Evolutionary conservation across 352 stramenopile genomes (phyloP).

Genomic region (Phytophthora ohioensis): DNA sequence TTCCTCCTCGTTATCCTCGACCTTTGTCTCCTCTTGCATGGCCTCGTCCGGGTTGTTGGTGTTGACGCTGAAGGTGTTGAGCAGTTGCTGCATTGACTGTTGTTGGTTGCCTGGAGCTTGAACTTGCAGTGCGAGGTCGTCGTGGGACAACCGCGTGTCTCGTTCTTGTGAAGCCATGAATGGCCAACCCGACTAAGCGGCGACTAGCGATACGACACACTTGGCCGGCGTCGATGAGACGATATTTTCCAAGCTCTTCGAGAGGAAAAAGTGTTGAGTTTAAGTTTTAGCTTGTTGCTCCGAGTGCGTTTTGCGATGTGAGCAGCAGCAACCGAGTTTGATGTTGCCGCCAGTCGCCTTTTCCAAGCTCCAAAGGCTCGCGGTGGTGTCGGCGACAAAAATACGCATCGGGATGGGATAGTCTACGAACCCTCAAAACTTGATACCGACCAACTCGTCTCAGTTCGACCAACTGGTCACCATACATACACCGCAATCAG

Average conservation of each 20-base stretch:
- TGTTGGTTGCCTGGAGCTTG: slow-evolving; percentile 1
- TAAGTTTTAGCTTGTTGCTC: background rate
- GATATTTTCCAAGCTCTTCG: too few relatives aligned
- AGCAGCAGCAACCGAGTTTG: background rate
- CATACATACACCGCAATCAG: too few relatives aligned
- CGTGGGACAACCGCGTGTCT: slow-evolving; percentile 23
- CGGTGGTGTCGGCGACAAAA: slow-evolving; percentile 25
- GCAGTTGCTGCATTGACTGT: slow-evolving; percentile 14
- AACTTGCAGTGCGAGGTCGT: slow-evolving; percentile 24
- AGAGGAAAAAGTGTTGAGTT: background rate
- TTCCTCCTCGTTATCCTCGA: slow-evolving; percentile 4
- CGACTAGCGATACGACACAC: slow-evolving; percentile 2
- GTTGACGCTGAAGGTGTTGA: background rate
- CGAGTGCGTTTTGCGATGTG: slow-evolving; percentile 25
- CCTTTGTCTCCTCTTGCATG: slow-evolving; percentile 9
- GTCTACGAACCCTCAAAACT: slow-evolving; percentile 6
- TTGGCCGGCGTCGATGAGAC: background rate
- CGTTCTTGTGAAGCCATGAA: slow-evolving; percentile 21
- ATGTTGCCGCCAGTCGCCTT: background rate
- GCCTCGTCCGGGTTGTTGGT: background rate
- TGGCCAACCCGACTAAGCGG: background rate
- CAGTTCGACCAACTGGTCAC: too few relatives aligned
- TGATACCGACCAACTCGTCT: too few relatives aligned
- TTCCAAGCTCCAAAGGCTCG: slow-evolving; percentile 21
- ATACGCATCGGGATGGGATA: slow-evolving; percentile 25